Evolutionary conservation across 805 yeast genomes (phyloP).

Genomic region (Zygotorulaspora sp.): DNA sequence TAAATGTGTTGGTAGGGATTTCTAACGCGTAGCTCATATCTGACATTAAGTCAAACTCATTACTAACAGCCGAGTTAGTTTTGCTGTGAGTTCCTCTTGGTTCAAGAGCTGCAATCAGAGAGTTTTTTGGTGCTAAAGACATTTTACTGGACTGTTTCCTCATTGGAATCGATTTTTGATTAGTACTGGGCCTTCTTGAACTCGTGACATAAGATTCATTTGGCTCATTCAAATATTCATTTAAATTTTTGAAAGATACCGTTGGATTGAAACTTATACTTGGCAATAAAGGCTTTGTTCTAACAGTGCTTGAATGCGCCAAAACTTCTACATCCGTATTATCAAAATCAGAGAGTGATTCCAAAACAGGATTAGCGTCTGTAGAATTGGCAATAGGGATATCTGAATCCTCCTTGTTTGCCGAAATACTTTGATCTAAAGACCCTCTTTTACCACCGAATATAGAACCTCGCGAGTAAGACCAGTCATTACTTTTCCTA

Average conservation of each 20-base stretch:
- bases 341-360: conserved; percentile 4
- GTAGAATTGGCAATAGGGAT: background rate
- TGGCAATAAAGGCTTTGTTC: conserved; percentile 22
- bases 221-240: conserved; percentile 19
- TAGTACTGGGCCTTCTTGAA: conserved; percentile 1
- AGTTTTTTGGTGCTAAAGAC: conserved; percentile 13
- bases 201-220: conserved; percentile 4
- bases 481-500: conserved; percentile 17
- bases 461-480: conserved; percentile 8
- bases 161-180: conserved; percentile 6
- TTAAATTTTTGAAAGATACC: conserved; percentile 29
- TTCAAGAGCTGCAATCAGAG: conserved; percentile 8
- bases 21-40: conserved; percentile 32
- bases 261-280: conserved; percentile 26
- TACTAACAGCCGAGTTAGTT: conserved; percentile 12
- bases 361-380: background rate
- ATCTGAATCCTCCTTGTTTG: background rate
- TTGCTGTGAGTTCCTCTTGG: conserved; percentile 7
- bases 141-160: conserved; percentile 18
- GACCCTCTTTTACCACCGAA: conserved; percentile 1
- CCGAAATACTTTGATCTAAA: background rate
- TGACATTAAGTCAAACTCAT: conserved; percentile 20
- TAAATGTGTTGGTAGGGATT: conserved; percentile 26
- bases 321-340: conserved; percentile 20
- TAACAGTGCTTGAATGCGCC: conserved; percentile 30